Base-by-base conservation (phyloP, 352 stramenopile genomes). In the Phytophthora podocarpi region DNA sequence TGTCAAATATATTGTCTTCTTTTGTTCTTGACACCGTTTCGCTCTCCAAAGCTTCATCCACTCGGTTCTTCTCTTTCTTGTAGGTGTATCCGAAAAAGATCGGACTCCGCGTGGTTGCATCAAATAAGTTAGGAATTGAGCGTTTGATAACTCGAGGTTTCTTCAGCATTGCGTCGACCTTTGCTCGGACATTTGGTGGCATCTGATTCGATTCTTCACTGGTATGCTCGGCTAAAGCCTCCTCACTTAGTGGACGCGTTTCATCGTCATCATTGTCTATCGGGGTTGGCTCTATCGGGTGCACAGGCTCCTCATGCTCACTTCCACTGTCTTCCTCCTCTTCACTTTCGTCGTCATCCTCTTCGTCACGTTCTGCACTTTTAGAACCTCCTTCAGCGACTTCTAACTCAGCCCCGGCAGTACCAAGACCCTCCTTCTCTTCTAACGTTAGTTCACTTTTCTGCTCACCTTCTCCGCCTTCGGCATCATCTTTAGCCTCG, bases 21-120 rank as follows among this genome's bases (percentile, higher is more conserved):
- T 73, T 79, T 5, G 53, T 34, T 15, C 46, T 64, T 0, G 72
- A 35, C 4, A 35, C 57, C 36, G 34, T 39, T 55, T 88, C 66
- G 21, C 73, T 70, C 5, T 59, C 59, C 4, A 85, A 36, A 23
- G 50, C 64, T 31, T 77, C 69, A 2, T 70, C 67, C 12, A 89
- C 56, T 28, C 73, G 63, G 32, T 86, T 74, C 2, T 30, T 64
- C 4, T 72, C 58, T 15, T 79, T 86, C 31, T 81, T 64, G 3
- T 67, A 60, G 0, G 76, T 72, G 46, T 90, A 93, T 1, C 85
- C 82, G 51, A 95, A 95, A 59, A 91, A 93, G 4, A 90, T 64
- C 0, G 83, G 83, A 45, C 67, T 90, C 21, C 81, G 64, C 6
- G 58, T 67, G 2, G 67, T 47, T 9, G 76, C 39, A 37, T 95